phyloP scores from a whole-genome alignment of 495 filamentous ascomycete species.

The Immersiella caudata region DNA sequence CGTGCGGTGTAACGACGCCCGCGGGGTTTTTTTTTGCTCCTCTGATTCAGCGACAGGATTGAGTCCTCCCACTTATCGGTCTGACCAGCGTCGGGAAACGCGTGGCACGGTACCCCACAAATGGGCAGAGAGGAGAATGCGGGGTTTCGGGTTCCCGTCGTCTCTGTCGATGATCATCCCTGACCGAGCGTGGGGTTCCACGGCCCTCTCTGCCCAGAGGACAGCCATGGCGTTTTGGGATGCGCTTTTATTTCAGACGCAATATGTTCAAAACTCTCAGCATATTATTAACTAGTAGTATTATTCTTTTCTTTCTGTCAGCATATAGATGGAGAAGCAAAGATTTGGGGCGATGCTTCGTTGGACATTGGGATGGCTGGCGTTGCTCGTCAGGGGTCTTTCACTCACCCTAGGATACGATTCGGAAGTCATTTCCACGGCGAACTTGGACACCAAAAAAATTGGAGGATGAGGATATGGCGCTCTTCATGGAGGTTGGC shows the following conservation, averaged over 20 bases:
- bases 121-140: constrained; percentile 1
- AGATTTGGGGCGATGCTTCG: not conserved
- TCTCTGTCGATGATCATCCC: constrained; percentile 7
- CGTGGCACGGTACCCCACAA: constrained; percentile 9
- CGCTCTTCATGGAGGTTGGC: not conserved
- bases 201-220: not conserved
- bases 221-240: not conserved
- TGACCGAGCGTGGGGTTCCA: not conserved
- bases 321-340: constrained; percentile 13
- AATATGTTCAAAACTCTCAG: not conserved
- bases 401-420: not conserved
- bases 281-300: not conserved
- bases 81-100: constrained; percentile 3
- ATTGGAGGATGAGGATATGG: not conserved
- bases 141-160: not conserved
- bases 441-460: constrained; percentile 7
- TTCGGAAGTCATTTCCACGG: constrained; percentile 9
- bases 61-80: not conserved
- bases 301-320: not conserved
- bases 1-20: not conserved
- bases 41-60: not conserved
- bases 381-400: too few relatives aligned
- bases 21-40: not conserved
- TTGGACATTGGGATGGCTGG: not conserved
- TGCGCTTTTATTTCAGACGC: not conserved